Conservation (phyloP, 2,329 filamentous ascomycete genomes). For the Cladosporium phlei region DNA sequence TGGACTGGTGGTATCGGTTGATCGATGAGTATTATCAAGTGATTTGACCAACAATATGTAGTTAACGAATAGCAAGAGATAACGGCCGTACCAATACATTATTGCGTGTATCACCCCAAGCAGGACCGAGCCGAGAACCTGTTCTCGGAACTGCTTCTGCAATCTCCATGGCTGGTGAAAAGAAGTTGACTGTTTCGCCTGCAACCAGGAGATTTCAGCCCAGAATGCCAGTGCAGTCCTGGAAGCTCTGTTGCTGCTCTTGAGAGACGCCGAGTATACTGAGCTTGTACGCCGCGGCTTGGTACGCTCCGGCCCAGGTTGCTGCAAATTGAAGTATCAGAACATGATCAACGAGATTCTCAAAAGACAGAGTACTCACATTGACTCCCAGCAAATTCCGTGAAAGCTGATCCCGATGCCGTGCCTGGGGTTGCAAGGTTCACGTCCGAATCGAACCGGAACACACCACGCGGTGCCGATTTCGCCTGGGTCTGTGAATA, state of each 20-base stretch:
- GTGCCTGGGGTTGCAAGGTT: conserved; percentile 24
- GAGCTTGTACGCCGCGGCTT: conserved; percentile 20
- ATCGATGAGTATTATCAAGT: too few species aligned
- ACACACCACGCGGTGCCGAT: conserved; percentile 19
- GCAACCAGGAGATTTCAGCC: not conserved
- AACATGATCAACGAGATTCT: too few species aligned
- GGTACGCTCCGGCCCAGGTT: conserved; percentile 17
- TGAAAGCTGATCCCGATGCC: conserved; percentile 30
- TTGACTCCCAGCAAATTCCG: conserved; percentile 31
- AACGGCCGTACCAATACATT: too few species aligned
- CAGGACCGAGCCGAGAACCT: too few species aligned
- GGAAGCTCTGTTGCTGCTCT: conserved; percentile 12
- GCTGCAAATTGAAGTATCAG: too few species aligned
- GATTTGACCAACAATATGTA: too few species aligned
- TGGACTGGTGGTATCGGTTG: conserved; percentile 40
- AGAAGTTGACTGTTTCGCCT: too few species aligned
- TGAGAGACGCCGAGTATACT: conserved; percentile 22
- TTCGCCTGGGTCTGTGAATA: conserved; percentile 36
- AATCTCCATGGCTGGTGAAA: too few species aligned
- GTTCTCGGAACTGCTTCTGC: too few species aligned
- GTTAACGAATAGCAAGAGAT: too few species aligned
- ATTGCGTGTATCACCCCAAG: too few species aligned
- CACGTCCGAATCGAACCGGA: conserved; percentile 29
- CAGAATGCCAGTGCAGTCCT: conserved; percentile 20
- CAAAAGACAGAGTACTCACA: too few species aligned